Conservation (phyloP, 2,329 filamentous ascomycete genomes). For the Xylariaceae sp. region DNA sequence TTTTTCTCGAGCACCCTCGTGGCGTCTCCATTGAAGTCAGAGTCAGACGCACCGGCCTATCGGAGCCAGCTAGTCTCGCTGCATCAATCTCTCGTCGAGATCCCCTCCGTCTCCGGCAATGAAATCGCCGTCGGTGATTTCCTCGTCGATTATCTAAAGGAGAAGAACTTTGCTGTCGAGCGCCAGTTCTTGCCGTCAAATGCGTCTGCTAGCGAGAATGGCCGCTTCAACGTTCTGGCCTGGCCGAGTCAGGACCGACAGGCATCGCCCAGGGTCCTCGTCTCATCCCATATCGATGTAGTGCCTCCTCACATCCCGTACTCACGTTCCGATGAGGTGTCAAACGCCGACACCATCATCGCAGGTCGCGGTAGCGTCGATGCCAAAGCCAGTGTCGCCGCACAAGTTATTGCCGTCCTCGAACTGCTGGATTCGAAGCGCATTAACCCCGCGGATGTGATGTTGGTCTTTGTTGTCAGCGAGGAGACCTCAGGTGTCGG, state of each 20-base stretch:
- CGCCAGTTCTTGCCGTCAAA: conserved; percentile 38
- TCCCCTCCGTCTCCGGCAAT: conserved; percentile 64
- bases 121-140: conserved; percentile 65
- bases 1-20: conserved; percentile 8
- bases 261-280: conserved; percentile 54
- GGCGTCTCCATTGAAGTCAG: background rate
- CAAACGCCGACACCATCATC: conserved; percentile 48
- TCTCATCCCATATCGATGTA: conserved; percentile 78
- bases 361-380: conserved; percentile 70
- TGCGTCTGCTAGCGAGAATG: conserved; percentile 26
- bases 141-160: conserved; percentile 60
- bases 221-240: conserved; percentile 72
- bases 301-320: conserved; percentile 71
- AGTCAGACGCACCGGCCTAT: conserved; percentile 32
- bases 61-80: conserved; percentile 58
- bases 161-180: conserved; percentile 40
- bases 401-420: conserved; percentile 65
- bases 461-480: conserved; percentile 67
- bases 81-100: conserved; percentile 69
- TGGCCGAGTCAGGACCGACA: conserved; percentile 47
- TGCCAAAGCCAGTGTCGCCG: conserved; percentile 64
- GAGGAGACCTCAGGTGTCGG: conserved; percentile 79
- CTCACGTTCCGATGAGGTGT: conserved; percentile 44
- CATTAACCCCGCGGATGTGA: conserved; percentile 46
- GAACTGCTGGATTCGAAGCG: conserved; percentile 42